Evolutionary conservation across 495 filamentous ascomycete genomes (phyloP).

Genomic region (Neurospora sp.): DNA sequence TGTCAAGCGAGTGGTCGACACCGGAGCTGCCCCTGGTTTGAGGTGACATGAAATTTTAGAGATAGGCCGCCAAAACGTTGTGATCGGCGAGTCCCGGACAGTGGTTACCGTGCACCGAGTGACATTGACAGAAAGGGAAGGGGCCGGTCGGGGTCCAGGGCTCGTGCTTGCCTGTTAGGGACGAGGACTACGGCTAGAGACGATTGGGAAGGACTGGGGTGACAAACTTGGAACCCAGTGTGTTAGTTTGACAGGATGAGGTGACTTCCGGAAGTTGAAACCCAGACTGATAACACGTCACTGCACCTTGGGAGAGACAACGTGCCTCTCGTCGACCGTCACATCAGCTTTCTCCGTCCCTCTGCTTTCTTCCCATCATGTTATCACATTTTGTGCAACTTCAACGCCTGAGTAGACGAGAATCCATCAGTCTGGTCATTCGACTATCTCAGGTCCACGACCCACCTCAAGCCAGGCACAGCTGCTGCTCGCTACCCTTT

Average conservation of each 20-base stretch:
- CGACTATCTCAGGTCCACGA: not conserved
- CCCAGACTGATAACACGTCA: not conserved
- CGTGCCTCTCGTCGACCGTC: not conserved
- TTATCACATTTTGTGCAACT: not conserved
- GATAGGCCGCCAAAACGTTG: not conserved
- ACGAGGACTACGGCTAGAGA: not conserved
- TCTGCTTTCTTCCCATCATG: not conserved
- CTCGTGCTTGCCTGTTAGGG: not conserved
- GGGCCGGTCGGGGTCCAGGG: not conserved
- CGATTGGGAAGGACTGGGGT: not conserved
- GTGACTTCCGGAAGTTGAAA: not conserved
- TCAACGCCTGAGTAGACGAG: not conserved
- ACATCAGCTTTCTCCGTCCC: not conserved
- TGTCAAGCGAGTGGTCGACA: not conserved
- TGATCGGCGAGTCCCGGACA: not conserved
- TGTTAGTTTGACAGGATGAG: not conserved
- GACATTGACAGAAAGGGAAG: not conserved
- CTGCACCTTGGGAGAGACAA: not conserved
- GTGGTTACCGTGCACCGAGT: not conserved
- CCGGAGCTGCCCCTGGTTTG: not conserved
- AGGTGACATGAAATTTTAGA: not conserved
- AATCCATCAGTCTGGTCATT: not conserved
- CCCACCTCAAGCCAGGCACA: not conserved
- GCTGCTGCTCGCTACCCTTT: not conserved
- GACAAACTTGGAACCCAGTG: not conserved